Base-by-base conservation (phyloP, 2,329 filamentous ascomycete species). In the Septoria linicola region DNA sequence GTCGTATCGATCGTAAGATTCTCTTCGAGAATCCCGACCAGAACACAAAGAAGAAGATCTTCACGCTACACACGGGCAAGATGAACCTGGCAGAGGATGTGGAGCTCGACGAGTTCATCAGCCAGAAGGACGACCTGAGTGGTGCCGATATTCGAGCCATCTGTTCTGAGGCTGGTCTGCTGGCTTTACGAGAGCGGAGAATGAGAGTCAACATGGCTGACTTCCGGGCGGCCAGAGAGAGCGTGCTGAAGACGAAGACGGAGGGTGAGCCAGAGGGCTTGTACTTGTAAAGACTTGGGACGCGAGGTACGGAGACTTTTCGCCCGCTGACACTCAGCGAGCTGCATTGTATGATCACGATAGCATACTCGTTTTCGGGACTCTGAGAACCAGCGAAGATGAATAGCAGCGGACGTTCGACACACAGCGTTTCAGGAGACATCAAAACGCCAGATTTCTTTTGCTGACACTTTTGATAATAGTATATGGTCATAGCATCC, bases 161-260 rank as follows among this genome's bases (percentile, higher is more conserved):
- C 66, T 99, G 93, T 75, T 96, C 91, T 23, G 93, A 99, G 71
- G 92, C 93, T 36, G 93, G 93, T 72, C 77, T 99, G 68, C 84
- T 97, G 82, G 93, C 93, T 16, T 78, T 99, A 58, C 83, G 93
- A 63, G 93, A 99, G 77, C 82, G 93, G 59, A 85, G 93, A 68
- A 99, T 99, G 93, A 84, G 92, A 49, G 93, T 99, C 52, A 92
- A 97, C 73, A 99, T 99, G 93, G 89, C 91, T 6, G 93, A 99
- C 73, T 99, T 99, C 80, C 80, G 93, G 49, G 80, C 89, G 50
- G 93, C 93, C 19, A 82, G 92, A 64, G 93, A 99, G 75, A 85
- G 89, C 60, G 95, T 99, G 57, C 80, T 99, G 72, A 95, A 95
- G 77, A 99, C 95, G 42, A 99, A 99, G 85, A 93, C 87, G 67